Evolutionary conservation across 495 filamentous ascomycete genomes (phyloP), one percentile per base, ranked within the genome.

Genomic region (Xylaria nigripes): DNA sequence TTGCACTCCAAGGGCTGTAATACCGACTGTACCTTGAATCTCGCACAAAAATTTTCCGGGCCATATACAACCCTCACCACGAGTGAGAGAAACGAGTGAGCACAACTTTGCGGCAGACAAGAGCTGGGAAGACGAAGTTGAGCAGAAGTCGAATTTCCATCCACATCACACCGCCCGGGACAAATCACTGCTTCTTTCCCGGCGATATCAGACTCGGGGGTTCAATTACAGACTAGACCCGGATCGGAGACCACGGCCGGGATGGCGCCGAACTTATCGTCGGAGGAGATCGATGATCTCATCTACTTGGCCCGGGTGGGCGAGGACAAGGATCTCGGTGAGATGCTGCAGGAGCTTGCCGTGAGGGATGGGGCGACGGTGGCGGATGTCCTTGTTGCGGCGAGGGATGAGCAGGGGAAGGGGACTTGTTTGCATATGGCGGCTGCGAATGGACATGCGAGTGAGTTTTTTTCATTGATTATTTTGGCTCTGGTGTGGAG

Each of bases 401-500:
- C 85, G 10, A 78, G 79, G 51, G 90, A 95, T 59, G 76, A 82
- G 22, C 45, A 55, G 27, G 74, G 81, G 25, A 85, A 81, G 51
- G 83, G 84, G 22, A 94, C 89, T 29, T 76, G 86, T 16, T 70
- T 96, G 62, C 92, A 97, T 72, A 95, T 89, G 79, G 88, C 89
- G 1, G 81, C 86, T 32, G 92, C 87, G 9, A 97, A 97, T 72
- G 91, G 91, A 27, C 86, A 93, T 62, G 51, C 74, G 43, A 86
- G 89, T 93, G 78, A 57, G 71, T 63, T 15, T 16, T 25, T 32
- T 24, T 21, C 19, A 7, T 40, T 45, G n/a, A n/a, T n/a, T n/a
- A n/a, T n/a, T n/a, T n/a, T n/a, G n/a, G 9, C 25, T 29, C 25
- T 36, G 10, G 15, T 36, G n/a, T n/a, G n/a, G n/a, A n/a, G n/a